Conservation (phyloP, 1,284 basidiomycete species). For the Porodaedalea pini region DNA sequence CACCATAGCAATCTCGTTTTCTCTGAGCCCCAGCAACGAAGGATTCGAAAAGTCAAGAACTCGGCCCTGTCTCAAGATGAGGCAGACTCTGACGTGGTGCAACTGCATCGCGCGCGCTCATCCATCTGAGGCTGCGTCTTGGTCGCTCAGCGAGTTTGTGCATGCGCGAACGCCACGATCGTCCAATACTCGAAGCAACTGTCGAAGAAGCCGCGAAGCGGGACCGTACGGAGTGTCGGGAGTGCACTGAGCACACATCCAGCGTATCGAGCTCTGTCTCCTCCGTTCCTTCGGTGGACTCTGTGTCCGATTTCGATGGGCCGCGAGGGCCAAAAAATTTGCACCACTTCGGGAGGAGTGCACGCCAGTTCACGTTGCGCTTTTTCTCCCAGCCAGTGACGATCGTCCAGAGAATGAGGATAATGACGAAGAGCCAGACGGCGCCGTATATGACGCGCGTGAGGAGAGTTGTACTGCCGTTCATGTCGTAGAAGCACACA, state of each 20-base stretch:
- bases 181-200: not conserved
- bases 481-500: slow-evolving; percentile 12
- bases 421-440: slow-evolving; percentile 12
- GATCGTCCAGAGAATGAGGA: slow-evolving; percentile 15
- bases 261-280: not conserved
- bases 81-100: not conserved
- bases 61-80: not conserved
- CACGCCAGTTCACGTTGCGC: not conserved
- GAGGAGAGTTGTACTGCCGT: not conserved
- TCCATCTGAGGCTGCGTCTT: not conserved
- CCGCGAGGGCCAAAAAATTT: no score
- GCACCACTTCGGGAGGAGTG: not conserved
- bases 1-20: no score
- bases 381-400: slow-evolving; percentile 17
- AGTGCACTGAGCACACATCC: not conserved
- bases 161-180: not conserved
- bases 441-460: slow-evolving; percentile 9
- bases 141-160: not conserved
- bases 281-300: not conserved
- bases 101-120: no score
- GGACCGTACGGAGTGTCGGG: not conserved
- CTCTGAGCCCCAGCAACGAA: no score
- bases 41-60: not conserved
- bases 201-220: not conserved
- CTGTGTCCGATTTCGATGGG: not conserved